These are phyloP conservation scores for Abelmoschus esculentus DNA, from an alignment of 345 rosid genomes.

Conservation along the genomic window DNA sequence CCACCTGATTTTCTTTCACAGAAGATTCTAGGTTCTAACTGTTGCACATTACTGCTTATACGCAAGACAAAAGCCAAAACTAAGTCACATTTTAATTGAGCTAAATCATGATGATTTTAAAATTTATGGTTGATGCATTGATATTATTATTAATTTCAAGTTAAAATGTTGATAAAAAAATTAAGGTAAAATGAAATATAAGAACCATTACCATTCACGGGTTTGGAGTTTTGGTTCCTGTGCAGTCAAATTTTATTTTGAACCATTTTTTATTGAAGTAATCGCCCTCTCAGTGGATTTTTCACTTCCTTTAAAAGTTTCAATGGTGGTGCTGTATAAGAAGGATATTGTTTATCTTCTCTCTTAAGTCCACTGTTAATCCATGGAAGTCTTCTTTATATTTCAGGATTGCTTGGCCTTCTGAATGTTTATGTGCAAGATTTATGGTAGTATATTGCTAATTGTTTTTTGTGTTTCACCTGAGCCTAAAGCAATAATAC, in stretches of 20 bases:
- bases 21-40: no score
- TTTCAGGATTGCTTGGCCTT: not conserved
- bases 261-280: not conserved
- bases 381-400: not conserved
- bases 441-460: not conserved
- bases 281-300: constrained; percentile 1
- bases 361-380: not conserved
- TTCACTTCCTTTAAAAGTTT: not conserved
- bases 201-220: no score
- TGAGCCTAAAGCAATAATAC: not conserved
- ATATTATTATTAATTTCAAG: no score
- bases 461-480: not conserved
- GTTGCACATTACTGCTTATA: no score
- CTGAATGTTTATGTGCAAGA: not conserved
- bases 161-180: no score
- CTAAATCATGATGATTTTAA: no score
- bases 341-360: not conserved
- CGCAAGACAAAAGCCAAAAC: no score
- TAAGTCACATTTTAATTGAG: no score
- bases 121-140: no score
- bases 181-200: no score
- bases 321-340: not conserved
- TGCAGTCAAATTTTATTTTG: not conserved
- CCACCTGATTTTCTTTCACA: no score
- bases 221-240: not conserved